phyloP scores from a whole-genome alignment of 768 basidiomycete species.

The Podaxis carcinomalis region DNA sequence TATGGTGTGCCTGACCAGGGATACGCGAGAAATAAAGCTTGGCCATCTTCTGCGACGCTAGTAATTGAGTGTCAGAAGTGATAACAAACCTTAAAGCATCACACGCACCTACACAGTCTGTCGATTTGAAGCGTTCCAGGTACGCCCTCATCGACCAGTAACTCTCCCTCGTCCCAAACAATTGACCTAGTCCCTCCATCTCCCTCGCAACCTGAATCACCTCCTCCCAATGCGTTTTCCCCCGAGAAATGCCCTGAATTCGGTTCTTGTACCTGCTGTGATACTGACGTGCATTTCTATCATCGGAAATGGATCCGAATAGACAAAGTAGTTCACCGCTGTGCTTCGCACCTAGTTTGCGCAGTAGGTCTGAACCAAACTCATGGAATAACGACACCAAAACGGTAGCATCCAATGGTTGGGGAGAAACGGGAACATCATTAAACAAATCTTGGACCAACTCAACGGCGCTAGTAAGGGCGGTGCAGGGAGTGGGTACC shows the following conservation, averaged over 20 bases:
- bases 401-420: background rate
- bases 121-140: constrained; percentile 2
- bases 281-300: background rate
- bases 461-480: background rate
- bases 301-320: constrained; percentile 6
- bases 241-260: background rate
- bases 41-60: constrained; percentile 24
- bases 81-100: background rate
- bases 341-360: background rate
- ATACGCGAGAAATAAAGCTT: constrained; percentile 37
- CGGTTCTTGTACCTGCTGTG: background rate
- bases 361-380: background rate
- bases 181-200: constrained; percentile 33
- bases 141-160: constrained; percentile 57
- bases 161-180: constrained; percentile 40
- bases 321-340: constrained; percentile 8
- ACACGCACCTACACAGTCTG: constrained; percentile 7
- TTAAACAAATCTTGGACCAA: background rate
- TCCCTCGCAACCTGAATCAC: constrained; percentile 40
- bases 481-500: background rate
- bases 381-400: background rate
- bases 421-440: background rate
- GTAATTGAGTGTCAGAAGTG: background rate
- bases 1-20: constrained; percentile 20
- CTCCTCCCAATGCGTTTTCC: constrained; percentile 42